A percentile compares a stretch with the other conserved stretches of the same genome.
phyloP scores from a whole-genome alignment of 108 stramenopile genomes.

The Skeletonema marinoi region DNA sequence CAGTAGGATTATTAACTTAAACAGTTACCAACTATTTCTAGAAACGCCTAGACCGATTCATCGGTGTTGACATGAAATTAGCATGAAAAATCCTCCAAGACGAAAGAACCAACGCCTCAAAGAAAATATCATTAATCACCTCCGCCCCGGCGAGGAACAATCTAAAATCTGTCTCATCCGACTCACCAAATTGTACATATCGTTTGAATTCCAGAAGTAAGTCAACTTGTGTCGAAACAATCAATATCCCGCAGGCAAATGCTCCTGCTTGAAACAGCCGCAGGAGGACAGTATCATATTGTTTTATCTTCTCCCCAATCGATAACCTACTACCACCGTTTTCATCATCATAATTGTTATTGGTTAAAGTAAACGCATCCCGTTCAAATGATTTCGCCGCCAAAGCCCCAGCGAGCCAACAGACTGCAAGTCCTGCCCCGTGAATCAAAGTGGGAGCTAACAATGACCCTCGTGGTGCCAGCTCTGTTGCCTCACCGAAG shows the following conservation, averaged over 20 bases:
- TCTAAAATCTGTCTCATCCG: conserved; percentile 53
- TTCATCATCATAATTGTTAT: neutral
- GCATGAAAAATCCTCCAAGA: conserved; percentile 67
- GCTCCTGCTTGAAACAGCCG: conserved; percentile 71
- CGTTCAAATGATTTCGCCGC: conserved; percentile 67
- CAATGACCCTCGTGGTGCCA: conserved; percentile 63
- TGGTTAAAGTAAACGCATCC: conserved; percentile 49
- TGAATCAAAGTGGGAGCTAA: conserved; percentile 79
- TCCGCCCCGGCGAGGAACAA: conserved; percentile 60
- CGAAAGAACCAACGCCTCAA: conserved; percentile 61
- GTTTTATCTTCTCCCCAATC: neutral
- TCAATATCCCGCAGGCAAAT: conserved; percentile 74
- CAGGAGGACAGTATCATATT: conserved; percentile 33
- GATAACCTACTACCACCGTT: neutral
- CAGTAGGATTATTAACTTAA: neutral
- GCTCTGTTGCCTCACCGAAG: conserved; percentile 12
- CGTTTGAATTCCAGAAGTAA: conserved; percentile 62
- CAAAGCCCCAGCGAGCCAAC: conserved; percentile 76
- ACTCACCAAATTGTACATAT: conserved; percentile 71
- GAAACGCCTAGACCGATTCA: conserved; percentile 14
- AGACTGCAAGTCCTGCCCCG: conserved; percentile 77
- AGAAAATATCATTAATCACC: conserved; percentile 73
- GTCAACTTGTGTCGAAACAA: conserved; percentile 78
- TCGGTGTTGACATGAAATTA: conserved; percentile 19
- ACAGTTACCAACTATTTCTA: neutral